phyloP scores from a whole-genome alignment of 441 rosid species.

The Jatropha podagrica region DNA sequence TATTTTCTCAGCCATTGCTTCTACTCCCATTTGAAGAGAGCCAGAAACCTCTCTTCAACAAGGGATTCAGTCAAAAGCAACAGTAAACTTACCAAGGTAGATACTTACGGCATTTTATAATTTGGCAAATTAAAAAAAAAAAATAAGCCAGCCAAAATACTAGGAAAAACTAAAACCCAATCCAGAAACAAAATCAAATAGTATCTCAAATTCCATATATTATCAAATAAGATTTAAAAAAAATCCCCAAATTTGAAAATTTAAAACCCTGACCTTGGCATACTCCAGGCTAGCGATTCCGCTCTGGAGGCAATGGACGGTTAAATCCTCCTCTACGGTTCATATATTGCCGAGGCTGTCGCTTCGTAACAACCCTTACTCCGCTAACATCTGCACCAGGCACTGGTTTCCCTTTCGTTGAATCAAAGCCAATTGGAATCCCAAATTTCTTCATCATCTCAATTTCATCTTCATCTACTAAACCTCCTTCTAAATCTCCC shows the following conservation, averaged over 20 bases:
- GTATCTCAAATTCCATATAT: too few relatives aligned
- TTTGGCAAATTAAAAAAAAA: too few relatives aligned
- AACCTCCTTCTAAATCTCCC: slow-evolving; percentile 20
- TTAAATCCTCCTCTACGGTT: slow-evolving; percentile 95
- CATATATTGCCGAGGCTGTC: slow-evolving; percentile 95
- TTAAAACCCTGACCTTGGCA: slow-evolving; percentile 7
- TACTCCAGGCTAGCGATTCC: slow-evolving; percentile 47
- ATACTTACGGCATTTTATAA: too few relatives aligned
- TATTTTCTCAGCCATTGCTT: too few relatives aligned
- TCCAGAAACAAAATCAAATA: not conserved
- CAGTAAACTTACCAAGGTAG: too few relatives aligned
- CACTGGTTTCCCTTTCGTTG: slow-evolving; percentile 93
- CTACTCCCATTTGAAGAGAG: too few relatives aligned
- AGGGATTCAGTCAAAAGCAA: too few relatives aligned
- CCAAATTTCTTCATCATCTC: slow-evolving; percentile 95
- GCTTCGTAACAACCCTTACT: slow-evolving; percentile 66
- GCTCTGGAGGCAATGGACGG: slow-evolving; percentile 81
- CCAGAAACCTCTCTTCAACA: too few relatives aligned
- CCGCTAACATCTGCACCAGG: slow-evolving; percentile 82
- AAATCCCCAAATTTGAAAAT: not conserved
- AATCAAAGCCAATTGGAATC: slow-evolving; percentile 85
- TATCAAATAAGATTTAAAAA: not conserved
- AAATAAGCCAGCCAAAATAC: too few relatives aligned
- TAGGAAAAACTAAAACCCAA: not conserved
- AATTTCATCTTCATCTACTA: slow-evolving; percentile 60